Base-by-base conservation (phyloP, 768 basidiomycete genomes). In the Suillus ampliporus region DNA sequence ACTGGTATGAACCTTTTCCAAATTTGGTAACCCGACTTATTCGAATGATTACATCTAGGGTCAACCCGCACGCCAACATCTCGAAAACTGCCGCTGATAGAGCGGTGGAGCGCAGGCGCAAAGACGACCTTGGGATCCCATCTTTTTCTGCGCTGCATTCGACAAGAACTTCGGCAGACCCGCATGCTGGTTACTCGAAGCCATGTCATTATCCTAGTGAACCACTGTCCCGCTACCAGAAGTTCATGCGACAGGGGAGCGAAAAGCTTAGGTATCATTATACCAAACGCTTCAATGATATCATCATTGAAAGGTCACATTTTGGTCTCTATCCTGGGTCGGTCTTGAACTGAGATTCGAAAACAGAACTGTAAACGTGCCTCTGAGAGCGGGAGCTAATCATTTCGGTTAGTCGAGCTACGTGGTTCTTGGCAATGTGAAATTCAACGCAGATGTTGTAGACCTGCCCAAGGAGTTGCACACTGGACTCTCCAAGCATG, bases 231-330 rank as follows among this genome's bases (percentile, higher is more conserved):
- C 68, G 75, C 14, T 84, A 82, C 66, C 83, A 84, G 64, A 68
- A 68, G 26, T 75, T 72, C 76, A 74, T 78, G 57, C 78, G 83
- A n/a, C 67, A 67, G 56, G 31, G 21, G 44, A 68, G 74, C 23
- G 67, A 72, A 8, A 54, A 76, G 19, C 80, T 92, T 14, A 66
- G 72, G 17, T 82, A 85, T 35, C 91, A 93, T 62, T 88, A 88
- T 63, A 86, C 89, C 0, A 76, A 69, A 44, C 67, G 75, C 31
- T 86, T 80, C 68, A 53, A 72, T 5, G 43, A 74, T 11, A 69
- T 57, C 7, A 61, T 85, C 7, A 77, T 87, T 10, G 89, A 92
- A 74, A 79, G 84, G 82, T 87, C 67, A 69, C 78, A 76, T 9
- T 31, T 17, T 15, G 57, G 56, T 28, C 23, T 53, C 23, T 19